A percentile compares a stretch with the other conserved stretches of the same genome.
Evolutionary conservation across 2,329 filamentous ascomycete species (phyloP).

Genomic region (Nannizziopsis barbatae): DNA sequence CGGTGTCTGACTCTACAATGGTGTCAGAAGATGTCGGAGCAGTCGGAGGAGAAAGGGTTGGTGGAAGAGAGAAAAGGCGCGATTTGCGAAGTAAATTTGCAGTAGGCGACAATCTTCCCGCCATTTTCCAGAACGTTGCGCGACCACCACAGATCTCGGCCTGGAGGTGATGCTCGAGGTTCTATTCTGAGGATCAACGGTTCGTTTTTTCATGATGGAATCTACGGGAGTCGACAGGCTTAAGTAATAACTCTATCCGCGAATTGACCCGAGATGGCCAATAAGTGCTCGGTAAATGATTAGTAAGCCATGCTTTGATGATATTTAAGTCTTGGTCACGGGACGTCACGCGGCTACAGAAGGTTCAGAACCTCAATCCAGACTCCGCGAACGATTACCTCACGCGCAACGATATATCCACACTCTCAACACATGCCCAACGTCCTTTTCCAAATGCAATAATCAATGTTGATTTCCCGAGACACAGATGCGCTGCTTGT

Average conservation of each 20-base stretch:
- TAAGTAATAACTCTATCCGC: too few relatives aligned
- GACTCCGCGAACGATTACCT: neutral
- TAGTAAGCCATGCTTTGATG: too few relatives aligned
- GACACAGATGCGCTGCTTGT: conserved; percentile 5
- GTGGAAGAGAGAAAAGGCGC: conserved; percentile 77
- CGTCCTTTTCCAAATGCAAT: conserved; percentile 1
- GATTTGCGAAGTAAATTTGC: conserved; percentile 69
- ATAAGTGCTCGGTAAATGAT: too few relatives aligned
- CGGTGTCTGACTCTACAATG: conserved; percentile 50
- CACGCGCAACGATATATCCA: neutral
- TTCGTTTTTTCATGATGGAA: conserved; percentile 4
- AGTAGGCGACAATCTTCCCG: conserved; percentile 45
- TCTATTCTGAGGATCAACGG: neutral
- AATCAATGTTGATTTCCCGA: conserved; percentile 9
- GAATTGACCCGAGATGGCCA: too few relatives aligned
- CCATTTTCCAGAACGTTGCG: conserved; percentile 13
- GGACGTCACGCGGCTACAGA: too few relatives aligned
- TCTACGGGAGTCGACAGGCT: neutral
- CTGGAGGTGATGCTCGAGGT: conserved; percentile 1
- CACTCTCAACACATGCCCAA: neutral
- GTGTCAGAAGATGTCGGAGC: conserved; percentile 40
- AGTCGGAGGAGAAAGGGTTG: conserved; percentile 55
- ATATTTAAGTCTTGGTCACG: too few relatives aligned
- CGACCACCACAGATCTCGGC: neutral
- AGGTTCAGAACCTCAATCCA: neutral